Evolutionary conservation across 169 alveolate genomes (phyloP), one percentile per base, ranked within the genome.

Genomic region (Eimeria brunetti): DNA sequence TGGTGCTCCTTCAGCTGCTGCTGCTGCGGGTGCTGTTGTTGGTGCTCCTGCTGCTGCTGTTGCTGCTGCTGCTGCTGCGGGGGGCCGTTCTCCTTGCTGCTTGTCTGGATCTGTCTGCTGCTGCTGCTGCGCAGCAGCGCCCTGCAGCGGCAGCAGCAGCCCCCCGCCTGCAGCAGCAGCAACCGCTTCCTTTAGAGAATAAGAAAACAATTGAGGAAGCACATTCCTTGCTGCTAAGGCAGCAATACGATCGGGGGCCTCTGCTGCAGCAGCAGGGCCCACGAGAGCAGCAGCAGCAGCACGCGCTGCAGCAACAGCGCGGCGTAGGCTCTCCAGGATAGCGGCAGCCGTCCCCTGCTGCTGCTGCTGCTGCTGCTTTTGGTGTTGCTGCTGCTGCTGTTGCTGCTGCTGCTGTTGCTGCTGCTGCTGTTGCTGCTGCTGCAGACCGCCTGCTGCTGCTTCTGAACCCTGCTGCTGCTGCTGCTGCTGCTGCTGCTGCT

Each of bases 221-320:
- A 81, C 71, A 0, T 49, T 8, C 14, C 62, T 24, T 30, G 89
- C 33, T 30, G 89, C 89, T 62, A 81, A 30, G 11, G 44, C 44
- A 27, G 46, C 89, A 2, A 81, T 46, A 27, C 33, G 51, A 14
- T 24, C 71, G 46, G 41, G 71, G 7, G 71, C 51, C 44, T 81
- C 60, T 46, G 89, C 89, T 49, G 33, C 89, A 27, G 89, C 89
- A n/a, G 33, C 38, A 38, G 73, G 49, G 51, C 89, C 69, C 56
- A 38, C 24, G 11, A 81, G 62, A 14, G 71, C 89, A 27, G 46
- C 89, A 22, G 89, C 46, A n/a, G 56, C 44, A 27, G 51, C 71
- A 58, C 56, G 41, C n/a, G 46, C 89, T 81, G 89, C 71, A 11
- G 5, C 51, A 1, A 51, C 71, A 81, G 71, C 46, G 18, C 36